Evolutionary conservation across 495 filamentous ascomycete species (phyloP).

Genomic region (Penicillium argentinense): DNA sequence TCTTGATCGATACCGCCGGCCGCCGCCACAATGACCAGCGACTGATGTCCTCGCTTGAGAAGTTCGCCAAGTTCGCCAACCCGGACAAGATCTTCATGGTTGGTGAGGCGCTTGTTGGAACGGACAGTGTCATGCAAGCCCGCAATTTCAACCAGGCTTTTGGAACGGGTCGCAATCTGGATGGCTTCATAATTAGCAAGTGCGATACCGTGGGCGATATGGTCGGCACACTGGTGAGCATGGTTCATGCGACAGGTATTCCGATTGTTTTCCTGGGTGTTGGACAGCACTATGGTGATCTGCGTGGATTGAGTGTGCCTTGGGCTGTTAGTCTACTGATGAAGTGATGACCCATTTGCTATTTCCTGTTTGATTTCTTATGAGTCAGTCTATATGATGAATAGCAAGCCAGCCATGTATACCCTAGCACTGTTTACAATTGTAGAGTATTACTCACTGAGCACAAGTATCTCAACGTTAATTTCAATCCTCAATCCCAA

Average conservation of each 20-base stretch:
- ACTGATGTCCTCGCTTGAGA: slow-evolving; percentile 92
- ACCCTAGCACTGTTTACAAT: too few species aligned
- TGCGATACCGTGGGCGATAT: slow-evolving; percentile 99
- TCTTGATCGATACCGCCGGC: slow-evolving; percentile 94
- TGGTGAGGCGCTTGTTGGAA: slow-evolving; percentile 93
- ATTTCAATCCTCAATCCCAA: not conserved
- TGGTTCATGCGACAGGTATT: slow-evolving; percentile 95
- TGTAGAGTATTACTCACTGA: too few species aligned
- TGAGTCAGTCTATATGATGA: too few species aligned
- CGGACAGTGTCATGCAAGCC: slow-evolving; percentile 91
- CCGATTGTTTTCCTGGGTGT: slow-evolving; percentile 93
- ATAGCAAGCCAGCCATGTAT: too few species aligned
- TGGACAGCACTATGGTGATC: slow-evolving; percentile 94
- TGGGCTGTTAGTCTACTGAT: slow-evolving; percentile 86
- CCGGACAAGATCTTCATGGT: slow-evolving; percentile 99
- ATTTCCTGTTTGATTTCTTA: not conserved
- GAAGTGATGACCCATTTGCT: slow-evolving; percentile 35
- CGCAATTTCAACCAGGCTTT: slow-evolving; percentile 94
- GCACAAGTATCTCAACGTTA: too few species aligned
- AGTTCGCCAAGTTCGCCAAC: slow-evolving; percentile 91
- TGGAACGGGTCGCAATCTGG: slow-evolving; percentile 72
- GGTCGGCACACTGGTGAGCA: slow-evolving; percentile 94
- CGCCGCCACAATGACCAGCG: slow-evolving; percentile 93
- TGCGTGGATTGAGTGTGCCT: slow-evolving; percentile 87
- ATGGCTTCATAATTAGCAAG: slow-evolving; percentile 97